Conservation (phyloP, 2,329 filamentous ascomycete species). For the Sporothrix dimorphospora region DNA sequence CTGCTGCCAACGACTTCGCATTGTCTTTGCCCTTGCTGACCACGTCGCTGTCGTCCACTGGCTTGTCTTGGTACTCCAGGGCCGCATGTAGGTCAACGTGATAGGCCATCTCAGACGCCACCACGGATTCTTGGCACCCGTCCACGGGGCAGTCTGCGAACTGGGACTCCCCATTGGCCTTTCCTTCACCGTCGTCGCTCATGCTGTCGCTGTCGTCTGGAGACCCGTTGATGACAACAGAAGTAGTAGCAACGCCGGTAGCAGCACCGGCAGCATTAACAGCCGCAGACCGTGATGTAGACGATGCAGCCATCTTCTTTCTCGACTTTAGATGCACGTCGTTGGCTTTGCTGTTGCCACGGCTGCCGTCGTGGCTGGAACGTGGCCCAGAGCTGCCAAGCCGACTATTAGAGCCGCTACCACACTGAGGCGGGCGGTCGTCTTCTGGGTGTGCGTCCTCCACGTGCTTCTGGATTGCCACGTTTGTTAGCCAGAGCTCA, state of each 20-base stretch:
- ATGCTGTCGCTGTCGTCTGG: constrained; percentile 2
- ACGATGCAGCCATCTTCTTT: neutral
- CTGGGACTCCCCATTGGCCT: constrained; percentile 38
- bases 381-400: constrained; percentile 9
- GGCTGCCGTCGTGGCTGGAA: constrained; percentile 1
- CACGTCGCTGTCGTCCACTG: constrained; percentile 13
- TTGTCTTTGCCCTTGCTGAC: neutral
- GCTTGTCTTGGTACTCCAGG: constrained; percentile 43
- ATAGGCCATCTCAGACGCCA: constrained; percentile 55
- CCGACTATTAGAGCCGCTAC: constrained; percentile 13
- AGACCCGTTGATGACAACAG: neutral
- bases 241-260: neutral
- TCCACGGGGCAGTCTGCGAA: constrained; percentile 57
- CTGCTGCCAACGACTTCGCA: neutral
- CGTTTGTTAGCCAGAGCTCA: neutral
- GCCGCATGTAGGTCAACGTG: constrained; percentile 63
- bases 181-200: constrained; percentile 32
- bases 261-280: neutral
- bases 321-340: neutral
- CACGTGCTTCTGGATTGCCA: constrained; percentile 38
- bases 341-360: neutral
- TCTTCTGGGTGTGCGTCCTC: constrained; percentile 35
- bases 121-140: constrained; percentile 63
- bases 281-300: neutral
- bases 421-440: constrained; percentile 20